Percentiles rank a stretch among this genome's conserved stretches.
Evolutionary conservation across 1,284 basidiomycete genomes (phyloP).

Genomic region (Tilletia indica): DNA sequence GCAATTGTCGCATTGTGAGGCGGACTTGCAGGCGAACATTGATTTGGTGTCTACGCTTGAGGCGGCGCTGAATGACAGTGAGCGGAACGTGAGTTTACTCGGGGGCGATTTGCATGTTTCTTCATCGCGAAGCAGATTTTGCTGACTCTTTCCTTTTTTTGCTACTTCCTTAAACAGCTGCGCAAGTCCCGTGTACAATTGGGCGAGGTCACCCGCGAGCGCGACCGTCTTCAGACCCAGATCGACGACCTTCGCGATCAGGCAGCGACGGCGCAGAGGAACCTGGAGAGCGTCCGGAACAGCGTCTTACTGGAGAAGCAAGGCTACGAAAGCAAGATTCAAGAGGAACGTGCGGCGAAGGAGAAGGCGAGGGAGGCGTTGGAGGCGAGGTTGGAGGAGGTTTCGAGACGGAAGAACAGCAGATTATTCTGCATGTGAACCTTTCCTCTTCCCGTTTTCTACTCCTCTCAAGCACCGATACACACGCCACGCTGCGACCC

Average conservation of each 20-base stretch:
- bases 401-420: conserved; percentile 40
- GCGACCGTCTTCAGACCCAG: conserved; percentile 39
- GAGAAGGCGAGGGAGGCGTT: conserved; percentile 43
- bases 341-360: conserved; percentile 42
- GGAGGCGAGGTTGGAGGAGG: conserved; percentile 46
- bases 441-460: background rate
- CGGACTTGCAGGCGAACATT: conserved; percentile 84
- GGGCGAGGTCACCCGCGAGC: conserved; percentile 45
- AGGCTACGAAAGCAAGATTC: conserved; percentile 41
- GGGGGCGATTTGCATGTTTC: too few species aligned
- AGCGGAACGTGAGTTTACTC: conserved; percentile 32
- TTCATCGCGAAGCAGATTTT: background rate
- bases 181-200: conserved; percentile 50
- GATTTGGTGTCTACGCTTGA: conserved; percentile 68
- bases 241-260: conserved; percentile 42
- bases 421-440: conserved; percentile 47
- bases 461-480: too few species aligned
- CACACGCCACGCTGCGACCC: too few species aligned
- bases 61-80: conserved; percentile 47
- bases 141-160: background rate
- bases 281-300: conserved; percentile 43
- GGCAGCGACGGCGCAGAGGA: conserved; percentile 37
- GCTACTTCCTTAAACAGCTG: conserved; percentile 22
- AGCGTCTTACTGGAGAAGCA: conserved; percentile 45
- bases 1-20: conserved; percentile 83